These are phyloP conservation scores for Xylaria bambusicola DNA, from an alignment of 495 filamentous ascomycete species.

Conservation along the genomic window DNA sequence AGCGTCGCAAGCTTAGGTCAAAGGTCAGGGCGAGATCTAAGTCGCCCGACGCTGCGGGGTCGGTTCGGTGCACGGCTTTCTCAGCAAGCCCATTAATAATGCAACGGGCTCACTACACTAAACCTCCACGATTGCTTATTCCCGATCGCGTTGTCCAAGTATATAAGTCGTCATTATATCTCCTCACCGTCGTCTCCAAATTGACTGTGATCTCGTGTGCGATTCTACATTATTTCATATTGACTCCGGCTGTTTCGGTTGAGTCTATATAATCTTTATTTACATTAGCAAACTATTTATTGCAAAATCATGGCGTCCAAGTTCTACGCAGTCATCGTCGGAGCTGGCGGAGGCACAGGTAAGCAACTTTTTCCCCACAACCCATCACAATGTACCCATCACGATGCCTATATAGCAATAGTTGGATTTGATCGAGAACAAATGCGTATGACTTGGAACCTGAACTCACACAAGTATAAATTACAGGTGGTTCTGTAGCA, in stretches of 20 bases:
- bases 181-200: too few relatives aligned
- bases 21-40: background rate
- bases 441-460: too few relatives aligned
- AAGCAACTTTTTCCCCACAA: conserved; percentile 18
- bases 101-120: background rate
- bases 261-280: too few relatives aligned
- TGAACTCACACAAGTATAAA: background rate
- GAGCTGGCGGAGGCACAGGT: conserved; percentile 70
- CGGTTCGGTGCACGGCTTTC: too few relatives aligned
- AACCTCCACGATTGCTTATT: background rate
- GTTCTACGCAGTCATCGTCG: conserved; percentile 67
- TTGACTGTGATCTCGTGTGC: too few relatives aligned
- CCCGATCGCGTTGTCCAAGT: background rate
- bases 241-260: too few relatives aligned
- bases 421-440: too few relatives aligned
- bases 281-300: background rate
- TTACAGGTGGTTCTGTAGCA: conserved; percentile 53
- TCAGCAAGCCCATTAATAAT: conserved; percentile 17
- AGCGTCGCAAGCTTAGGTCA: conserved; percentile 14
- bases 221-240: too few relatives aligned
- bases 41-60: conserved; percentile 12
- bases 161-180: conserved; percentile 1
- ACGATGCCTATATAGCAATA: too few relatives aligned
- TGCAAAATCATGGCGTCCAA: conserved; percentile 32
- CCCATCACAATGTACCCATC: background rate